Evolutionary conservation across 108 stramenopile species (phyloP), one percentile per base, ranked within the genome.

Genomic region (Discostella stelligeroides): DNA sequence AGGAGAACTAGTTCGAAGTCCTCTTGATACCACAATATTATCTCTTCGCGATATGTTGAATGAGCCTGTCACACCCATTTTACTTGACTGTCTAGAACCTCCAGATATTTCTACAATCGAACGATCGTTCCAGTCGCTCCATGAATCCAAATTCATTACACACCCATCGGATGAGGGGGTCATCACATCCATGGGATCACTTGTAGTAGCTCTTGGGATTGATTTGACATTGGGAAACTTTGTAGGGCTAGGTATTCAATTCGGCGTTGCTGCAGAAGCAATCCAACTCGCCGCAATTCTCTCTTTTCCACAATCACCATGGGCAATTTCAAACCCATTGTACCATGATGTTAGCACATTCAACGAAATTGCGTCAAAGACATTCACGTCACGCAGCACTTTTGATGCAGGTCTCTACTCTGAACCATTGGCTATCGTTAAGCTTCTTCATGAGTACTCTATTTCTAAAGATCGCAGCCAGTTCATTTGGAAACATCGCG

Each of bases 221-320:
- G 95, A 96, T 68, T 54, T 93, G 46, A 59, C 71, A 10, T 47
- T 96, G 20, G 95, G 91, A 20, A 76, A 84, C 9, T 72, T 96
- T 11, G 79, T 96, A 11, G 95, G 95, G 9, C 68, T 96, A 4
- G 91, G 91, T 14, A 91, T 92, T 61, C 92, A 93, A 72, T 89
- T 93, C 66, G 91, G 92, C n/a, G 82, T 92, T 13, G 86, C 80
- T 7, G 78, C 87, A 20, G 95, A 91, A 53, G 86, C 89, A 6
- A 87, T 93, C 68, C 83, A 89, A 67, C 75, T 96, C 59, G 95
- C 92, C 27, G 89, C 88, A 2, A 77, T 87, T 39, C 71, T 96
- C 21, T 85, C 86, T 10, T 85, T 85, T 66, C 82, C 89, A 0
- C 86, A 85, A 45, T 66, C 85, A n/a, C 95, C 95, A 5, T 96